These are phyloP conservation scores for Debaryomyces subglobosus DNA, from an alignment of 1,139 yeast species.

Conservation along the genomic window DNA sequence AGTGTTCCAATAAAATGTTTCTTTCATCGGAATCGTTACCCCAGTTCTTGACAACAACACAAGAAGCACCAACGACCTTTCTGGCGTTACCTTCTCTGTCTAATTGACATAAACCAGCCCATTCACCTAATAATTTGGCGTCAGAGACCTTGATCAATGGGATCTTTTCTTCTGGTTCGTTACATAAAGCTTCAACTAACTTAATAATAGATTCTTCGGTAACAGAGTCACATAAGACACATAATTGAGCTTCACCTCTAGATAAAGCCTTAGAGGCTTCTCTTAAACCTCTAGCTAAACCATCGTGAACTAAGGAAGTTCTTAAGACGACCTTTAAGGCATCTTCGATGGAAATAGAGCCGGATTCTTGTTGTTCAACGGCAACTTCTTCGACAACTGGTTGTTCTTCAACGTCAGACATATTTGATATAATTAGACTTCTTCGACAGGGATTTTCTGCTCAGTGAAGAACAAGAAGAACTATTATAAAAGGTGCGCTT, in stretches of 20 bases:
- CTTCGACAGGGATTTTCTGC: slow-evolving; percentile 83
- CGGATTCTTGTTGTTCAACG: slow-evolving; percentile 82
- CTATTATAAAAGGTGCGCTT: slow-evolving; percentile 7
- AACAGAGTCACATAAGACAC: slow-evolving; percentile 97
- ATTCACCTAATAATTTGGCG: slow-evolving; percentile 99
- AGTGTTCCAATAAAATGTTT: slow-evolving; percentile 94
- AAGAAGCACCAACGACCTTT: slow-evolving; percentile 99
- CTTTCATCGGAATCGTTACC: slow-evolving; percentile 99
- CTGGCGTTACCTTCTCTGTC: slow-evolving; percentile 99
- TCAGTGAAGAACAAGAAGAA: slow-evolving; percentile 57
- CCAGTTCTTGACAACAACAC: slow-evolving; percentile 99
- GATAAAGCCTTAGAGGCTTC: slow-evolving; percentile 99
- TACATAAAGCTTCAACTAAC: slow-evolving; percentile 99
- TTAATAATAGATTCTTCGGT: slow-evolving; percentile 97
- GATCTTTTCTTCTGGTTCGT: slow-evolving; percentile 95
- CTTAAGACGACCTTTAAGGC: slow-evolving; percentile 98
- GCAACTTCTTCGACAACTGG: slow-evolving; percentile 84
- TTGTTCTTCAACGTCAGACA: slow-evolving; percentile 90
- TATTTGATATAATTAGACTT: slow-evolving; percentile 62
- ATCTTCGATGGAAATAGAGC: slow-evolving; percentile 95
- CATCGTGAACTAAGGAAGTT: slow-evolving; percentile 98
- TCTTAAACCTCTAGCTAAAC: slow-evolving; percentile 99
- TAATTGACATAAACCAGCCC: slow-evolving; percentile 99
- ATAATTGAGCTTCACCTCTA: slow-evolving; percentile 96
- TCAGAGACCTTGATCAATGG: slow-evolving; percentile 99